Evolutionary conservation across 1,284 basidiomycete genomes (phyloP).

Genomic region (Anthracocystis panici-leucophaei): DNA sequence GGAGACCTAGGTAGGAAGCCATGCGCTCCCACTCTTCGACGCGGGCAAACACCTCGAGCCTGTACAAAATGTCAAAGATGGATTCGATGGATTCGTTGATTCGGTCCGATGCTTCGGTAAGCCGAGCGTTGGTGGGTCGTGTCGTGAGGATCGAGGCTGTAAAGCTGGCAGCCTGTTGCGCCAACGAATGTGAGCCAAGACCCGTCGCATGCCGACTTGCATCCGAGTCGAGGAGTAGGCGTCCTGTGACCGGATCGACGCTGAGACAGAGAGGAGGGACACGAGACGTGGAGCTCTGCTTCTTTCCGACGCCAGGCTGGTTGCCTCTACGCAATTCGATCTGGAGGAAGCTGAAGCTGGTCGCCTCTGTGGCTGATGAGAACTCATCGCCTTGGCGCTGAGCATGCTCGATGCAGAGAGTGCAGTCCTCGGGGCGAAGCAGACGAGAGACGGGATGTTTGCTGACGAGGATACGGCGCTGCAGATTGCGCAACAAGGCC

Average conservation of each 20-base stretch:
- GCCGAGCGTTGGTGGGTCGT: constrained; percentile 23
- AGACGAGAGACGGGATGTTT: constrained; percentile 41
- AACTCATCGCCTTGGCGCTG: constrained; percentile 37
- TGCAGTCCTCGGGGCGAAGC: constrained; percentile 42
- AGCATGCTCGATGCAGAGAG: constrained; percentile 27
- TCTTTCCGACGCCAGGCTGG: neutral
- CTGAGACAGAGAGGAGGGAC: constrained; percentile 45
- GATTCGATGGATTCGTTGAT: constrained; percentile 48
- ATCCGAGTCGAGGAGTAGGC: constrained; percentile 40
- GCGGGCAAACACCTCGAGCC: constrained; percentile 51
- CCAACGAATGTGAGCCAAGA: neutral
- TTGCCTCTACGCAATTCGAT: constrained; percentile 25
- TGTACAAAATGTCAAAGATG: constrained; percentile 48
- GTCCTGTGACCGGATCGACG: constrained; percentile 48
- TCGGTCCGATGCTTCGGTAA: constrained; percentile 46
- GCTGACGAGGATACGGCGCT: constrained; percentile 40
- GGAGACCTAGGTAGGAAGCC: constrained; percentile 71
- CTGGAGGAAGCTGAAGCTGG: constrained; percentile 33
- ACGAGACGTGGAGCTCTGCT: constrained; percentile 5
- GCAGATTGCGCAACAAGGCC: constrained; percentile 42
- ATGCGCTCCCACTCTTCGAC: constrained; percentile 63
- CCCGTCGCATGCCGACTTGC: constrained; percentile 7
- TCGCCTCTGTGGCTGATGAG: constrained; percentile 27
- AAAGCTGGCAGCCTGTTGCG: constrained; percentile 22
- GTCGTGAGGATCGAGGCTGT: constrained; percentile 39